phyloP scores from a whole-genome alignment of 257 asterid genomes.

The Hygrophila difformis region DNA sequence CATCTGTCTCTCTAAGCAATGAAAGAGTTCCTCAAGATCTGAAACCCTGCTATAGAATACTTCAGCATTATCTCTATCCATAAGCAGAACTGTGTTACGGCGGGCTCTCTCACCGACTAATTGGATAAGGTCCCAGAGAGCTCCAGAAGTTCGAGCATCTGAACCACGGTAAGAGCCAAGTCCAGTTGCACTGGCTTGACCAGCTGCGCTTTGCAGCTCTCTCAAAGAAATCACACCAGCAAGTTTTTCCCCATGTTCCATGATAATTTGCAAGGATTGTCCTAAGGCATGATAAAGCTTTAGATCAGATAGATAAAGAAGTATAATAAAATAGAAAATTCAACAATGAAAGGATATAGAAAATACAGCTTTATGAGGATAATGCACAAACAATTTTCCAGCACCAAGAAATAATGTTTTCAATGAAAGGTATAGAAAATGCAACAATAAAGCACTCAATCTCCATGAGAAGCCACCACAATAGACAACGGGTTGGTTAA shows the following conservation, averaged over 20 bases:
- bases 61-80: conserved; percentile 98
- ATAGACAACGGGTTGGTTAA: no score
- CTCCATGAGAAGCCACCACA: no score
- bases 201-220: conserved; percentile 58
- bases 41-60: conserved; percentile 93
- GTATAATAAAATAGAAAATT: conserved; percentile 8
- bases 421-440: no score
- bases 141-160: conserved; percentile 54
- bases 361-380: no score
- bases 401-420: no score
- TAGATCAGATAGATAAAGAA: conserved; percentile 9
- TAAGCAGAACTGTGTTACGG: conserved; percentile 76
- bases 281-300: conserved; percentile 38
- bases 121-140: conserved; percentile 96
- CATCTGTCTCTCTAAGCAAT: conserved; percentile 73
- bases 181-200: conserved; percentile 51
- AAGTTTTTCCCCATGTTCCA: conserved; percentile 96
- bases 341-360: conserved; percentile 10
- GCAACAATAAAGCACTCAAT: no score
- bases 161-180: conserved; percentile 43
- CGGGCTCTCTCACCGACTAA: conserved; percentile 92
- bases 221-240: conserved; percentile 76
- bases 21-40: conserved; percentile 74
- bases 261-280: conserved; percentile 65
- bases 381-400: no score